Evolutionary conservation across 2,329 filamentous ascomycete species (phyloP).

Genomic region (Fonsecaea erecta): DNA sequence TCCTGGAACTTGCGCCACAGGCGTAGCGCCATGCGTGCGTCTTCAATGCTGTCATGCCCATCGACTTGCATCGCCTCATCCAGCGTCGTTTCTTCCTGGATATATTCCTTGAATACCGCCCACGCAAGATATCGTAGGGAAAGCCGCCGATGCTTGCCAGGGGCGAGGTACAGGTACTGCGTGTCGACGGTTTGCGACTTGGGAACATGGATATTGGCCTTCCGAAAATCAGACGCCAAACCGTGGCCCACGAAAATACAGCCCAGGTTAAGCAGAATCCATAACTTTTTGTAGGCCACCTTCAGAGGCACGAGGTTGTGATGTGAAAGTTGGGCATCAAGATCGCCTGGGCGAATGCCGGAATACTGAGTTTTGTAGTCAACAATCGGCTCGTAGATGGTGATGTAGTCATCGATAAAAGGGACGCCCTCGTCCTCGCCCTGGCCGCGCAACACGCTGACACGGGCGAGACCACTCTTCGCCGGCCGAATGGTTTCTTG

Average conservation of each 20-base stretch:
- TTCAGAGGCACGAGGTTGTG: slow-evolving; percentile 89
- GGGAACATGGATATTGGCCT: slow-evolving; percentile 96
- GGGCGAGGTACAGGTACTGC: slow-evolving; percentile 85
- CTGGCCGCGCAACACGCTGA: slow-evolving; percentile 81
- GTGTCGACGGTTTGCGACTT: slow-evolving; percentile 91
- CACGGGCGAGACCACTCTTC: slow-evolving; percentile 87
- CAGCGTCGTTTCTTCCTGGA: slow-evolving; percentile 78
- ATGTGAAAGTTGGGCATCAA: slow-evolving; percentile 75
- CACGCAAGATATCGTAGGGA: slow-evolving; percentile 90
- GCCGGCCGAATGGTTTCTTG: slow-evolving; percentile 90
- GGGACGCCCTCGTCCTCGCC: slow-evolving; percentile 79
- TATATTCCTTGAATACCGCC: slow-evolving; percentile 88
- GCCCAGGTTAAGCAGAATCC: slow-evolving; percentile 92
- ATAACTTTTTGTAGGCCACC: slow-evolving; percentile 95
- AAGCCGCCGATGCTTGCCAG: slow-evolving; percentile 79
- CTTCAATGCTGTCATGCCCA: slow-evolving; percentile 89
- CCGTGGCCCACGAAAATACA: slow-evolving; percentile 94
- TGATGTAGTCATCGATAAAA: slow-evolving; percentile 97
- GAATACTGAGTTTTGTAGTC: slow-evolving; percentile 96
- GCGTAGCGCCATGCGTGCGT: slow-evolving; percentile 86
- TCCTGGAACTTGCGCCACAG: slow-evolving; percentile 90
- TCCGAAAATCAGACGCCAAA: slow-evolving; percentile 92
- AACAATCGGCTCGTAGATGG: slow-evolving; percentile 80
- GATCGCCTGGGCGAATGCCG: slow-evolving; percentile 82
- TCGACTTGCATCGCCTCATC: slow-evolving; percentile 40